Conservation (phyloP, 306 rosid genomes). For the Dryas octopetala region DNA sequence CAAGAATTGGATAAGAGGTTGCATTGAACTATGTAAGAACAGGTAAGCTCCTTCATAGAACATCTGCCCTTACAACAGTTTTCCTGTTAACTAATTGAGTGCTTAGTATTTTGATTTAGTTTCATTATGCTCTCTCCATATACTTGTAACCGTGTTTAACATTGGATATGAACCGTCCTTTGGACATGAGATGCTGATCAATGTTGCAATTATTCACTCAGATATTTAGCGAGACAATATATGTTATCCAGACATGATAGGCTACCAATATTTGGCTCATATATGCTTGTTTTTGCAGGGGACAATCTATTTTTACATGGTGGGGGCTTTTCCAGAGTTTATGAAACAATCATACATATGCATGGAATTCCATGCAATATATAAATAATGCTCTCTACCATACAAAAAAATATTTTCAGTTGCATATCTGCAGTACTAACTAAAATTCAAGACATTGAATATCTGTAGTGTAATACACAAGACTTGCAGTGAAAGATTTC, state of each 20-base stretch:
- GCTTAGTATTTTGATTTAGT: background rate
- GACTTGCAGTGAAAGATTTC: background rate
- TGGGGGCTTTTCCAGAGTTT: background rate
- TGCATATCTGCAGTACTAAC: background rate
- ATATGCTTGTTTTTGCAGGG: background rate
- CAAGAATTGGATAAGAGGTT: conserved; percentile 50
- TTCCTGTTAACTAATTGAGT: background rate
- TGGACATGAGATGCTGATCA: background rate
- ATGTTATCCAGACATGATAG: too few species aligned
- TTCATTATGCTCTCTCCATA: background rate
- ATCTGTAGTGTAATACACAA: background rate
- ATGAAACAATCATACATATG: background rate
- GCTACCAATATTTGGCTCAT: background rate
- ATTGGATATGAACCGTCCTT: background rate
- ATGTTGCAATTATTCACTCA: background rate
- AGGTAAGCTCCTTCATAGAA: background rate
- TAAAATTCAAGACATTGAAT: background rate
- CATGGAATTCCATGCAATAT: background rate
- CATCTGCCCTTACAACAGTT: background rate
- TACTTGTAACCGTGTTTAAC: background rate
- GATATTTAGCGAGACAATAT: too few species aligned
- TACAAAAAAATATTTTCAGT: background rate
- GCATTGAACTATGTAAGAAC: conserved; percentile 9
- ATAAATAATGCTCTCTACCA: background rate
- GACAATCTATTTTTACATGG: background rate